These are phyloP conservation scores for Thermomucor indicae-seudaticae DNA, from an alignment of 371 early-diverging fungal species.

Conservation along the genomic window DNA sequence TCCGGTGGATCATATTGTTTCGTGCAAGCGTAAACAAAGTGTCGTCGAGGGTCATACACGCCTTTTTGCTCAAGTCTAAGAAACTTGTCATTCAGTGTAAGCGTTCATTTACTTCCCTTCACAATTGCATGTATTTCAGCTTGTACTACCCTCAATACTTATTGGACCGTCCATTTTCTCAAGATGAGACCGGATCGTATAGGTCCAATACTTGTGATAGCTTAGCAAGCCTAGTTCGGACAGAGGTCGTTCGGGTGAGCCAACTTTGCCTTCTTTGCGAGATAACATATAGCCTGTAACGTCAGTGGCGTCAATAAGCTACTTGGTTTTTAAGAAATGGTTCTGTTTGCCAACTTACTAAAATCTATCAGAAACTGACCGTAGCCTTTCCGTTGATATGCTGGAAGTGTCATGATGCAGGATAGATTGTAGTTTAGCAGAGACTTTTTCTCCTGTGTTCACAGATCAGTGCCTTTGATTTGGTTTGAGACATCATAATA, in stretches of 20 bases:
- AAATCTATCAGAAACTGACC: constrained; percentile 98
- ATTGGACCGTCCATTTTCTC: constrained; percentile 37
- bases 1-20: constrained; percentile 38
- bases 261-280: constrained; percentile 80
- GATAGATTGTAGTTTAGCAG: constrained; percentile 94
- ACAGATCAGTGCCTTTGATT: constrained; percentile 60
- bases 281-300: constrained; percentile 80
- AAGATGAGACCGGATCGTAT: constrained; percentile 61
- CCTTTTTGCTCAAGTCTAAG: constrained; percentile 52
- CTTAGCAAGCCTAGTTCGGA: constrained; percentile 95
- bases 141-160: no score
- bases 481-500: neutral
- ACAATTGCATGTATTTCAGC: no score
- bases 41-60: constrained; percentile 72
- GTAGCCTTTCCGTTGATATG: constrained; percentile 96
- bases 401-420: constrained; percentile 97
- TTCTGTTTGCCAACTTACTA: constrained; percentile 86
- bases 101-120: no score
- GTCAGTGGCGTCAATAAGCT: no score
- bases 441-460: constrained; percentile 84
- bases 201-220: constrained; percentile 86
- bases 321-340: no score
- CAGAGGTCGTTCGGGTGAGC: constrained; percentile 98
- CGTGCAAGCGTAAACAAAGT: constrained; percentile 65
- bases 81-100: constrained; percentile 56